Percentiles rank a stretch among this genome's conserved stretches.
Evolutionary conservation across 257 asterid genomes (phyloP).

Genomic region (Rehmannia glutinosa): DNA sequence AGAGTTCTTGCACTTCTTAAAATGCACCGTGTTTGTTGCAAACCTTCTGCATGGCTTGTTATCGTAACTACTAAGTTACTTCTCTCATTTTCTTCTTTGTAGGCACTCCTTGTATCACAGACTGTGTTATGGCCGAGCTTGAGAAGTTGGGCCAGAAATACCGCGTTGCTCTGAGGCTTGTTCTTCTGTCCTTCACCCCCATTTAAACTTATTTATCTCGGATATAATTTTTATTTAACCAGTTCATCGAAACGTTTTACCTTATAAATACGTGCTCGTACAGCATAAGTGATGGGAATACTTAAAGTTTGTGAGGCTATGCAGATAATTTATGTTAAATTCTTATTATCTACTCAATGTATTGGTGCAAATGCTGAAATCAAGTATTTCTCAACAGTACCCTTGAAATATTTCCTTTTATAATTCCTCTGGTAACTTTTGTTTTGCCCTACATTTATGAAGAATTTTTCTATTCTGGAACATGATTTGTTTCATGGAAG

Average conservation of each 20-base stretch:
- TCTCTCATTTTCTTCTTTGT: not conserved
- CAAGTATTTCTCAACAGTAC: too few species aligned
- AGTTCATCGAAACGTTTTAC: not conserved
- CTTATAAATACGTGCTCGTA: too few species aligned
- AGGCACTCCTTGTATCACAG: constrained; percentile 99
- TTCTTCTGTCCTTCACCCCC: not conserved
- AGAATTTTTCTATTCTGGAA: too few species aligned
- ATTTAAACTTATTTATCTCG: not conserved
- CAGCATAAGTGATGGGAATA: not conserved
- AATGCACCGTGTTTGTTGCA: not conserved
- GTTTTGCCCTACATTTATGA: too few species aligned
- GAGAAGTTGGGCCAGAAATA: constrained; percentile 94
- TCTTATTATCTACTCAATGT: not conserved
- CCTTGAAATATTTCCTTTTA: too few species aligned
- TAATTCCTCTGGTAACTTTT: too few species aligned
- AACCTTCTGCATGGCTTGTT: not conserved
- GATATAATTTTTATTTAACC: not conserved
- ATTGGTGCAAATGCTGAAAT: not conserved
- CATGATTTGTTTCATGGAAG: too few species aligned
- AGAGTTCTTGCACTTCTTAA: not conserved
- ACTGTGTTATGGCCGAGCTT: constrained; percentile 99
- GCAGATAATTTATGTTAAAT: too few species aligned
- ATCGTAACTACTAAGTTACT: not conserved
- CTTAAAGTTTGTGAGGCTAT: not conserved
- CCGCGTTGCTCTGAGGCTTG: constrained; percentile 90